These are phyloP conservation scores for Ganoderma lucidum DNA, from an alignment of 1,284 basidiomycete species.

Conservation along the genomic window DNA sequence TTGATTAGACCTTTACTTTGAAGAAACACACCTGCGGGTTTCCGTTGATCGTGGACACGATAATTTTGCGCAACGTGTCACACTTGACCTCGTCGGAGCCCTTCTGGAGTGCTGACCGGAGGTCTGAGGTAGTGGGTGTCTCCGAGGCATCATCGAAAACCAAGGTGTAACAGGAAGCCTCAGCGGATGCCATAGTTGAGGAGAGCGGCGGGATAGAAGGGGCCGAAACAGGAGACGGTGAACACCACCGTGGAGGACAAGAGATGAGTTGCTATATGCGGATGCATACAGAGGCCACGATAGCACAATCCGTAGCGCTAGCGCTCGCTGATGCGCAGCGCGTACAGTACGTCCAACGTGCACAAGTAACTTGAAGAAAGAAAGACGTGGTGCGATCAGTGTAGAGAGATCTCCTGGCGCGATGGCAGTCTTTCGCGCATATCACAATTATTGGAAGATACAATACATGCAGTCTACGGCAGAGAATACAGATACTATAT, in stretches of 20 bases:
- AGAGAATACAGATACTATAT: not conserved
- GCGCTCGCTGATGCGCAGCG: constrained; percentile 7
- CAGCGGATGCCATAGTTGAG: constrained; percentile 45
- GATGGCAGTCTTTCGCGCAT: not conserved
- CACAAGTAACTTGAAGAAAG: too few species aligned
- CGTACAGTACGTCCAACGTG: too few species aligned
- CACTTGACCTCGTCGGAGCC: constrained; percentile 98
- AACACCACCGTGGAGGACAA: constrained; percentile 30
- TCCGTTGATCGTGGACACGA: constrained; percentile 95
- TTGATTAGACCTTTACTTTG: too few species aligned
- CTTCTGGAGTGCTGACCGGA: constrained; percentile 91
- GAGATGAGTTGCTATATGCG: constrained; percentile 33
- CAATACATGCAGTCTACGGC: not conserved
- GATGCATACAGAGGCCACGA: constrained; percentile 28
- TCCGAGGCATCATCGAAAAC: constrained; percentile 84
- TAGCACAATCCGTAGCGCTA: constrained; percentile 8
- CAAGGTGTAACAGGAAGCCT: constrained; percentile 84
- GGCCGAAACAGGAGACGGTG: constrained; percentile 21
- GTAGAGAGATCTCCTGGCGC: too few species aligned
- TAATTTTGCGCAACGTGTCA: constrained; percentile 96
- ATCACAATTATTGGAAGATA: not conserved
- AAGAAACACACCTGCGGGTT: constrained; percentile 72
- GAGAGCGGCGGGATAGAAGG: constrained; percentile 15
- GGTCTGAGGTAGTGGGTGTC: constrained; percentile 83
- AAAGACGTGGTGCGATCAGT: too few species aligned